Base-by-base conservation (phyloP, 2,329 filamentous ascomycete genomes). In the Neofusicoccum umdonicola region DNA sequence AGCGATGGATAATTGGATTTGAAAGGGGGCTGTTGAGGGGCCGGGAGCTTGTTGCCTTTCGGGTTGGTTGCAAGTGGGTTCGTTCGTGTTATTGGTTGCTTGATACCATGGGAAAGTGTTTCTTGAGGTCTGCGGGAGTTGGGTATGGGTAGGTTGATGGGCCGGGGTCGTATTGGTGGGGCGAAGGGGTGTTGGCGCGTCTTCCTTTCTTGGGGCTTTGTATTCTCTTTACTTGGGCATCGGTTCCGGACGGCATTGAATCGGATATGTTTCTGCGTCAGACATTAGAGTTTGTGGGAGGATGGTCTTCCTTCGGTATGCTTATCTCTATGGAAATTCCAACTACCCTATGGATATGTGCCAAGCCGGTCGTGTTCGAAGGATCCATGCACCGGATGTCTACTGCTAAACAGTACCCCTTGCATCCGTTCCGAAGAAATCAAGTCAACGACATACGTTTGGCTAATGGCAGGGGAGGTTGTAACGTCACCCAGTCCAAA, bases 1-100 rank as follows among this genome's bases (percentile, higher is more conserved):
- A 44, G 54, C 19, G 34, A 51, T 51, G 42, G 63, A 64, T 51
- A 52, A 51, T 37, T 58, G 54, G 63, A 60, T 58, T 11, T 64
- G 44, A 58, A 39, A 11, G 37, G 17, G 17, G 48, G n/a, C 42
- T 22, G 31, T 12, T 17, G 31, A 2, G n/a, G 8, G 22, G 4
- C 19, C 9, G 61, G 51, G 4, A 9, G 27, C 27, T 31, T 41
- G n/a, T 9, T 35, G 6, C 13, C 15, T 57, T 31, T 5, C n/a
- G 35, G 34, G n/a, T n/a, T 35, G 37, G 11, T 41, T 31, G 31
- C 2, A 11, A 22, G 17, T n/a, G 4, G 12, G 2, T 22, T 31
- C 12, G 22, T 13, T 34, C 17, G 22, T 13, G n/a, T 34, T 15
- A 6, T 34, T 34, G 47, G 47, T 50, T 58, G 54, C 54, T 45